phyloP scores from a whole-genome alignment of 352 stramenopile species.

The Phytophthora brassicae region DNA sequence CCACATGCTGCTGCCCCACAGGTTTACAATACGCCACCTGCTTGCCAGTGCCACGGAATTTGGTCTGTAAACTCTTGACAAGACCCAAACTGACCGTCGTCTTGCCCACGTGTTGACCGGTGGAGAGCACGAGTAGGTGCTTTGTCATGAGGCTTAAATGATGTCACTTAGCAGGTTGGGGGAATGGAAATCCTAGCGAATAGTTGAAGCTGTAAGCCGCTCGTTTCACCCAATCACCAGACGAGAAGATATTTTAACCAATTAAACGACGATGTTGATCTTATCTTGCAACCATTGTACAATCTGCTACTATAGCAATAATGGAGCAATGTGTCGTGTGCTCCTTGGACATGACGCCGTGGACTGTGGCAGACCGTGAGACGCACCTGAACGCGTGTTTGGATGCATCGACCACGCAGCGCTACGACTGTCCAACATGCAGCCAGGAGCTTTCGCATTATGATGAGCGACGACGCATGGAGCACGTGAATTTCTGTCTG shows the following conservation, averaged over 20 bases:
- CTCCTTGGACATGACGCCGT: conserved; percentile 55
- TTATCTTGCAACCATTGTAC: too few species aligned
- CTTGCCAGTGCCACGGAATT: conserved; percentile 71
- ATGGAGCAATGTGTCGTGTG: conserved; percentile 53
- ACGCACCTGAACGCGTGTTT: conserved; percentile 81
- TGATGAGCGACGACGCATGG: conserved; percentile 61
- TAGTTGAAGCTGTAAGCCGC: conserved; percentile 6
- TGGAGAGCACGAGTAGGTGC: conserved; percentile 87
- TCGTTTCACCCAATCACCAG: background rate
- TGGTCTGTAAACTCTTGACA: conserved; percentile 92
- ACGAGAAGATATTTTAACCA: conserved; percentile 1
- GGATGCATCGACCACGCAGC: conserved; percentile 36
- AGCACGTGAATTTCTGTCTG: conserved; percentile 74
- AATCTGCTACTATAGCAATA: too few species aligned
- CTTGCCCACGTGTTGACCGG: conserved; percentile 97
- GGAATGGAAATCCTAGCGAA: too few species aligned
- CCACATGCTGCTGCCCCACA: conserved; percentile 94
- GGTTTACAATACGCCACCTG: conserved; percentile 94
- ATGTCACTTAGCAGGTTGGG: too few species aligned
- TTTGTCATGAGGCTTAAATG: conserved; percentile 55
- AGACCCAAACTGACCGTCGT: conserved; percentile 95
- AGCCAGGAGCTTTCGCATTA: conserved; percentile 57
- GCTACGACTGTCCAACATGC: conserved; percentile 62
- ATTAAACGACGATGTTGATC: background rate
- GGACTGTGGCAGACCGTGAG: conserved; percentile 48